These are phyloP conservation scores for Talaromyces sp. DNA, from an alignment of 2,329 filamentous ascomycete species.

Conservation along the genomic window DNA sequence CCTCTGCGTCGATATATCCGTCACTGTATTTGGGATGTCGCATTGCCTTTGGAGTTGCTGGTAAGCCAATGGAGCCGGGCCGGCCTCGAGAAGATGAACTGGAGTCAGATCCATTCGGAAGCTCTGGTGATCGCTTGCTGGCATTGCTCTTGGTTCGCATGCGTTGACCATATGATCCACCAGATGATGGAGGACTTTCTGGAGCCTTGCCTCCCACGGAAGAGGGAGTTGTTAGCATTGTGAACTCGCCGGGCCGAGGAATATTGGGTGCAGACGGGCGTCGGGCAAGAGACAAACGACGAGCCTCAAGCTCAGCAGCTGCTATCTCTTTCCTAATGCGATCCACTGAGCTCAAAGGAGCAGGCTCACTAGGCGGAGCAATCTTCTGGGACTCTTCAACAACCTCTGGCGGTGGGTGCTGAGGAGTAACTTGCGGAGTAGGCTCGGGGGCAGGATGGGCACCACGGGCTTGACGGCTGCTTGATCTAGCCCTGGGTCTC, in stretches of 20 bases:
- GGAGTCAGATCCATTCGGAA: conserved; percentile 34
- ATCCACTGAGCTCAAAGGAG: conserved; percentile 48
- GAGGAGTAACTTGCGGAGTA: conserved; percentile 1
- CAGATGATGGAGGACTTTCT: conserved; percentile 38
- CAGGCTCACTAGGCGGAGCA: conserved; percentile 14
- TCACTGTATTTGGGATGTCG: conserved; percentile 63
- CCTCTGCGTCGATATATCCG: conserved; percentile 37
- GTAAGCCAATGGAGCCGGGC: conserved; percentile 63
- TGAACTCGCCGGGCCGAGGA: conserved; percentile 60
- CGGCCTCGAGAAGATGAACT: conserved; percentile 34
- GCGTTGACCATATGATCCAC: conserved; percentile 24
- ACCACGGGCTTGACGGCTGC: conserved; percentile 22
- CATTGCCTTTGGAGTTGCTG: conserved; percentile 88
- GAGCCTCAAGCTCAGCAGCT: conserved; percentile 80
- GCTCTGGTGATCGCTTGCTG: conserved; percentile 32
- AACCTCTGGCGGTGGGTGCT: conserved; percentile 2
- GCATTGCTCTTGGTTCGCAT: conserved; percentile 27
- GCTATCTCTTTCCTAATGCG: conserved; percentile 67
- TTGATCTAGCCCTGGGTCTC: conserved; percentile 28
- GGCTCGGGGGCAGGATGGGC: conserved; percentile 7
- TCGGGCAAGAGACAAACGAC: conserved; percentile 74
- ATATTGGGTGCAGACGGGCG: conserved; percentile 75
- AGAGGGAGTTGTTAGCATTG: conserved; percentile 34
- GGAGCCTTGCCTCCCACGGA: conserved; percentile 25
- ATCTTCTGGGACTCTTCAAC: conserved; percentile 19